Conservation (phyloP, 352 stramenopile species). For the Globisporangium recalcitrans region DNA sequence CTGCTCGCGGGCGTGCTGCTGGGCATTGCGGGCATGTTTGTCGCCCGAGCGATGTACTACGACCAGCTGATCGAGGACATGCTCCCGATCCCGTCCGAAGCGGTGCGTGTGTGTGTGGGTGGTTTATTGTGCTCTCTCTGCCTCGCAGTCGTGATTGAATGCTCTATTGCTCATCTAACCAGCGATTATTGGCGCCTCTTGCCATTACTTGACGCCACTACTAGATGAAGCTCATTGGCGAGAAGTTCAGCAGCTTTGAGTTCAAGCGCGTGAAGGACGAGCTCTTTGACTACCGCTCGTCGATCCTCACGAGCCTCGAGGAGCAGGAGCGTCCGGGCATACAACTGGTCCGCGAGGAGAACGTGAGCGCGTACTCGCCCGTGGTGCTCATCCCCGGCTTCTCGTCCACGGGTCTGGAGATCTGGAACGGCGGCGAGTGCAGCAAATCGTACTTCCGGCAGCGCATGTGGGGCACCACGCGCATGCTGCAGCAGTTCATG, state of each 20-base stretch:
- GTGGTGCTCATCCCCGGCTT: constrained; percentile 93
- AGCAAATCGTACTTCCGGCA: constrained; percentile 87
- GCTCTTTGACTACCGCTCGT: constrained; percentile 58
- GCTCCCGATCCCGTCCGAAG: constrained; percentile 32
- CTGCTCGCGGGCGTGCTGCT: constrained; percentile 52
- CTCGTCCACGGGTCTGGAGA: constrained; percentile 91
- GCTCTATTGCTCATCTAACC: too few relatives aligned
- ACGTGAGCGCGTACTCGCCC: constrained; percentile 54
- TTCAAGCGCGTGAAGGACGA: constrained; percentile 64
- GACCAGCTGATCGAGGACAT: constrained; percentile 40
- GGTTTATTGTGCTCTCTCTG: neutral
- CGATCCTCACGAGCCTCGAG: constrained; percentile 21
- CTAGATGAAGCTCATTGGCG: constrained; percentile 40
- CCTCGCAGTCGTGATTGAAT: too few relatives aligned
- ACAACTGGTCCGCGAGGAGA: constrained; percentile 37
- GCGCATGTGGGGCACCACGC: constrained; percentile 89
- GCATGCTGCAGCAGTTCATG: constrained; percentile 88
- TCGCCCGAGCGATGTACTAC: constrained; percentile 41
- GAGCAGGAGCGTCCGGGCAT: constrained; percentile 45
- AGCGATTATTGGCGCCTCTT: too few relatives aligned
- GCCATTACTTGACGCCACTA: too few relatives aligned
- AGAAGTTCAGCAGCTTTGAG: constrained; percentile 61
- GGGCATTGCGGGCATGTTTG: constrained; percentile 46
- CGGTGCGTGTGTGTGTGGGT: constrained; percentile 13
- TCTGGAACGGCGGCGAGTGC: constrained; percentile 91